Conservation (phyloP, 306 rosid species). For the Prunus campanulata region DNA sequence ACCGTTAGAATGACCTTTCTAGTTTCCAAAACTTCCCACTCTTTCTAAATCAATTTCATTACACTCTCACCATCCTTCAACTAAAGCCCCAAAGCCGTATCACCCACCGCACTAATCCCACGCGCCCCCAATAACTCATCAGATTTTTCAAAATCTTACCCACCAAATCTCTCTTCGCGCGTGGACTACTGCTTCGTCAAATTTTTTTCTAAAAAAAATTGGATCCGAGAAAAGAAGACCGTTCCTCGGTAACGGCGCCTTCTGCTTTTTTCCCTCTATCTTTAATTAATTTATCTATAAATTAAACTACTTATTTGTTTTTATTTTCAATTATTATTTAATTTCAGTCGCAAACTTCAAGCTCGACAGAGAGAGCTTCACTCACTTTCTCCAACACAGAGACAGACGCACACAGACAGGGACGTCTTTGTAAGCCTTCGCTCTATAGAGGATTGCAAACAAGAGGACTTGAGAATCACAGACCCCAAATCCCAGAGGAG, state of each 20-base stretch:
- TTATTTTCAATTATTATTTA: background rate
- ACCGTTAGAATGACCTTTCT: slow-evolving; percentile 21
- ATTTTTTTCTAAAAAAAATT: background rate
- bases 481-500: background rate
- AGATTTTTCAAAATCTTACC: background rate
- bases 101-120: background rate
- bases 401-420: slow-evolving; percentile 27
- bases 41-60: slow-evolving; percentile 13
- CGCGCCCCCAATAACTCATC: background rate
- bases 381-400: slow-evolving; percentile 26
- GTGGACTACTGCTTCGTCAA: background rate
- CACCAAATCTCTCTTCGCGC: background rate
- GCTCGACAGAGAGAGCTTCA: background rate
- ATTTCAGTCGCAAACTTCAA: slow-evolving; percentile 2
- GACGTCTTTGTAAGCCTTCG: slow-evolving; percentile 42
- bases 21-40: slow-evolving; percentile 1
- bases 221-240: slow-evolving; percentile 61
- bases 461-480: slow-evolving; percentile 6
- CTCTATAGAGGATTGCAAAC: slow-evolving; percentile 35
- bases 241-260: slow-evolving; percentile 75
- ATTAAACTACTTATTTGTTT: background rate
- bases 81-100: background rate
- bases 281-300: background rate
- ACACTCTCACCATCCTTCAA: background rate
- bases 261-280: slow-evolving; percentile 7